These are phyloP conservation scores for Trifolium pratense DNA, from an alignment of 306 rosid genomes.

Conservation along the genomic window DNA sequence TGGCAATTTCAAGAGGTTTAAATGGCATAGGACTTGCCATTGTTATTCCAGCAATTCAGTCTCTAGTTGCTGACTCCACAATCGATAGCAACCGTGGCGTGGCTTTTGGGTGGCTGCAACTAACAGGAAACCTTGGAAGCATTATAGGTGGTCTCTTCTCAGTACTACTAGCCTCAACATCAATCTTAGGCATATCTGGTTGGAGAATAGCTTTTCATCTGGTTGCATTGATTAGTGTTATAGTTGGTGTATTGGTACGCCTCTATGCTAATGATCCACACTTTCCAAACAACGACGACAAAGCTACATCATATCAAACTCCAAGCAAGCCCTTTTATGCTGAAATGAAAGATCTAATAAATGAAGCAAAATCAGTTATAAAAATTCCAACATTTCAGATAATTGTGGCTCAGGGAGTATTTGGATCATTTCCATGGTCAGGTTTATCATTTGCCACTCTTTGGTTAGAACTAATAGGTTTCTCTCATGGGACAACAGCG, in stretches of 20 bases:
- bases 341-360: conserved; percentile 57
- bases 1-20: conserved; percentile 87
- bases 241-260: conserved; percentile 65
- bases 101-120: conserved; percentile 83
- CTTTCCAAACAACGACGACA: conserved; percentile 43
- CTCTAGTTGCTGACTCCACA: conserved; percentile 85
- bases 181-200: conserved; percentile 78
- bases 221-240: conserved; percentile 72
- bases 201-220: conserved; percentile 88
- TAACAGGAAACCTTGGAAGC: conserved; percentile 71
- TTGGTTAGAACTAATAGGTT: conserved; percentile 91
- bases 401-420: conserved; percentile 89
- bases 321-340: conserved; percentile 44
- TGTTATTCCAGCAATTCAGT: conserved; percentile 78
- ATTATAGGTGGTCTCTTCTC: conserved; percentile 75
- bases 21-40: conserved; percentile 94
- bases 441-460: conserved; percentile 77
- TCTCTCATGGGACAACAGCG: conserved; percentile 74
- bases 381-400: conserved; percentile 80
- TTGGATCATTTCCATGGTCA: conserved; percentile 89
- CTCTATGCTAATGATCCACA: conserved; percentile 78
- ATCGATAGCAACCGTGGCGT: conserved; percentile 71
- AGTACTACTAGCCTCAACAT: conserved; percentile 68
- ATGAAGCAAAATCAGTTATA: conserved; percentile 71
- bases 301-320: conserved; percentile 30